Evolutionary conservation across 108 stramenopile genomes (phyloP), one percentile per base, ranked within the genome.

Genomic region (Chaetoceros tenuissimus): DNA sequence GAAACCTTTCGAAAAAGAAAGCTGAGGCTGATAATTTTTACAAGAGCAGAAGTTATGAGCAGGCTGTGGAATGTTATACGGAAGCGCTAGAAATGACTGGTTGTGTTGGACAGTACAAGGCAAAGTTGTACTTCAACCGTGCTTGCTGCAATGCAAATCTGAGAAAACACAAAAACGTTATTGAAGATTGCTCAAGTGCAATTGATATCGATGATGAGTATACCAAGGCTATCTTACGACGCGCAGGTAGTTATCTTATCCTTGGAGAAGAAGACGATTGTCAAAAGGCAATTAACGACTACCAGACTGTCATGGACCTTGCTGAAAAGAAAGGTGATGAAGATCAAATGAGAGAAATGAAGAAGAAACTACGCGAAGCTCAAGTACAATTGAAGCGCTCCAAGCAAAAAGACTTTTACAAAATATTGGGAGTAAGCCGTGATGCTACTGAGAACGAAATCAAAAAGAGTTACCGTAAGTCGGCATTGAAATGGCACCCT

Each of bases 391-490:
- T 69, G 18, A 63, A 69, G 34, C 24, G 58, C 21, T 51, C 62
- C 23, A 57, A 43, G 31, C 19, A 64, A 43, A 72, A 77, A 22
- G 75, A 92, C 55, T 85, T 84, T 43, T 97, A 97, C 62, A 68
- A 76, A 59, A 66, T 81, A 3, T 69, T 96, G 27, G 75, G 62
- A 22, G 55, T 93, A 23, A 51, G 19, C 5, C 62, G 51, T 52
- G 64, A 68, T 25, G 84, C 89, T 20, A 74, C 73, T 16, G 67
- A 62, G 27, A 69, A 63, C 29, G 79, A 87, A 50, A 84, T 94
- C 40, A 87, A 85, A 65, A 87, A 85, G 55, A 75, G 83, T 3
- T 87, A 85, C 57, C 73, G 78, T 28, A 85, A 77, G 53, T 46
- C 62, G 24, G 78, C 76, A 31, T 58, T 73, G 62, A 74, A 53